Evolutionary conservation across 2,329 filamentous ascomycete species (phyloP).

Genomic region (Exophiala alcalophila): DNA sequence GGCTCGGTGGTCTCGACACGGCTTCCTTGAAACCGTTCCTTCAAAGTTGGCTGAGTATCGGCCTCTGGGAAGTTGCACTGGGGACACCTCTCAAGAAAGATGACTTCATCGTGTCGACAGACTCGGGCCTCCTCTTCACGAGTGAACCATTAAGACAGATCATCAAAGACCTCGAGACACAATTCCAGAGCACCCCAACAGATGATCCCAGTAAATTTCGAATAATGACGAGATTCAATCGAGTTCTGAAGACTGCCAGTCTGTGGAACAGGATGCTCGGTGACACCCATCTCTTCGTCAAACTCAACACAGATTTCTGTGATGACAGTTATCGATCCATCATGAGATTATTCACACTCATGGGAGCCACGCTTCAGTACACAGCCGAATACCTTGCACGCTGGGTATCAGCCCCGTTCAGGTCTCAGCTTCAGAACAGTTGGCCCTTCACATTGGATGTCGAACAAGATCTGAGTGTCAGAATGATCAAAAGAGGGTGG

Average conservation of each 20-base stretch:
- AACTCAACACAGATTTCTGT: slow-evolving; percentile 4
- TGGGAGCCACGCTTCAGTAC: slow-evolving; percentile 4
- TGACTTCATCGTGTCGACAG: slow-evolving; percentile 2
- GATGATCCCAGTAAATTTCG: slow-evolving; percentile 4
- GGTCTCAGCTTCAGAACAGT: slow-evolving; percentile 1
- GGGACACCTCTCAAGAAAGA: slow-evolving; percentile 5
- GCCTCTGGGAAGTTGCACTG: slow-evolving; percentile 11
- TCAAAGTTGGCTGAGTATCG: slow-evolving; percentile 13
- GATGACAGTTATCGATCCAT: slow-evolving; percentile 5
- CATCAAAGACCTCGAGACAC: background rate
- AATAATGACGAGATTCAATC: background rate
- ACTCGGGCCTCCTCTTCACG: slow-evolving; percentile 1
- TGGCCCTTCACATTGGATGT: background rate
- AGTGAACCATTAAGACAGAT: slow-evolving; percentile 2
- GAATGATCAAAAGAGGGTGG: slow-evolving; percentile 7
- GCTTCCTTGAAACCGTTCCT: slow-evolving; percentile 6
- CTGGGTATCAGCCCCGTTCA: background rate
- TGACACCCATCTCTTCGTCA: slow-evolving; percentile 6
- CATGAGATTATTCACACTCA: slow-evolving; percentile 7
- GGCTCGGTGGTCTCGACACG: background rate
- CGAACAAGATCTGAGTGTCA: background rate
- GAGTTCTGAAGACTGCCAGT: slow-evolving; percentile 4
- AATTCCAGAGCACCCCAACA: background rate
- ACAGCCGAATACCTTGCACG: slow-evolving; percentile 1
- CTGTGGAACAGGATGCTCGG: slow-evolving; percentile 10